These are phyloP conservation scores for Alternaria ethzedia DNA, from an alignment of 2,329 filamentous ascomycete genomes.

Conservation along the genomic window DNA sequence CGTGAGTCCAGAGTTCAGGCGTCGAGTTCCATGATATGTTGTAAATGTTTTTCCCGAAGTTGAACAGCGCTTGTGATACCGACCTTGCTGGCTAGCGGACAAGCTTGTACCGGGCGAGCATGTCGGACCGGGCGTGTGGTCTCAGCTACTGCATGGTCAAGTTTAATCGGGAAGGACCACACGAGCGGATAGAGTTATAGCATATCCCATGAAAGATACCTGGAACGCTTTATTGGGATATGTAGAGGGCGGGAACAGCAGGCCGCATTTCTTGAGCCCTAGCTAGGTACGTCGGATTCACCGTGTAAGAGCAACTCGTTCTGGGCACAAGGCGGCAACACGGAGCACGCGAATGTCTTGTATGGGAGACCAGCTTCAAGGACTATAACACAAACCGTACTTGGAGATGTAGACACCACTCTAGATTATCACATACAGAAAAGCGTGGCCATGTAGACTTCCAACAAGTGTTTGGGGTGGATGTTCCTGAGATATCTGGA, in stretches of 20 bases:
- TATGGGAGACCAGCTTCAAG: background rate
- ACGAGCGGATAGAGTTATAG: background rate
- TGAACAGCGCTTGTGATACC: background rate
- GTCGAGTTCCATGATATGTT: background rate
- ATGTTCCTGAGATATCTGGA: background rate
- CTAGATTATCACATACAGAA: too few relatives aligned
- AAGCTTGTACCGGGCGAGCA: background rate
- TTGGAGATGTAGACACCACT: too few relatives aligned
- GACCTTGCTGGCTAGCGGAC: background rate
- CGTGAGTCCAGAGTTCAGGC: background rate
- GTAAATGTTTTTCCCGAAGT: background rate
- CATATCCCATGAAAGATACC: too few relatives aligned
- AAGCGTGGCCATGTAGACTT: background rate
- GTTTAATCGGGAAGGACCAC: background rate
- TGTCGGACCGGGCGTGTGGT: background rate
- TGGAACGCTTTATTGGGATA: background rate
- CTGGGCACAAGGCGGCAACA: background rate
- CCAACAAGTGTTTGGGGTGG: background rate
- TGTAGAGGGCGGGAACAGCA: background rate
- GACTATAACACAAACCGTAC: background rate
- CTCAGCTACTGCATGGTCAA: background rate
- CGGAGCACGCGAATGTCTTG: background rate
- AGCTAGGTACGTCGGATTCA: background rate
- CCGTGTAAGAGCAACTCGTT: too few relatives aligned
- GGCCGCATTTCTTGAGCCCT: background rate